These are phyloP conservation scores for Ascocoryne sarcoides DNA, from an alignment of 2,329 filamentous ascomycete genomes.

Conservation along the genomic window DNA sequence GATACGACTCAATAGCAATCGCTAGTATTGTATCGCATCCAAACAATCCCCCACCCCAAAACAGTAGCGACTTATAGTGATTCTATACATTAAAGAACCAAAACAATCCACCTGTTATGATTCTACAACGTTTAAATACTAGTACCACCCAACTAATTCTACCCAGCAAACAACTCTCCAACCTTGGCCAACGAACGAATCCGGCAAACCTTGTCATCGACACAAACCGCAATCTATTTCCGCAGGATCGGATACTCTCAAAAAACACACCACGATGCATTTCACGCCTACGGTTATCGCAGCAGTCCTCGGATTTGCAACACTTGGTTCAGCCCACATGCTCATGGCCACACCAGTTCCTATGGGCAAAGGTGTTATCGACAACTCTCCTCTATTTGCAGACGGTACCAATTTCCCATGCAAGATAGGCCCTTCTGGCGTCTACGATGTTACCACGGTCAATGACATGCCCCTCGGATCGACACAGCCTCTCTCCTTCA, in stretches of 20 bases:
- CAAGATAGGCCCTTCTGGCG: conserved; percentile 47
- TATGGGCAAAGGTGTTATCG: conserved; percentile 39
- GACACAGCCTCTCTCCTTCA: conserved; percentile 52
- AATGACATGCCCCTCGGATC: conserved; percentile 60
- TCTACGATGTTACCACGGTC: conserved; percentile 37
- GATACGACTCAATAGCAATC: too few species aligned
- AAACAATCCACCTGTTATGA: too few species aligned
- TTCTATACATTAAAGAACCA: too few species aligned
- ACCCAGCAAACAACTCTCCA: background rate
- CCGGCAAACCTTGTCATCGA: too few species aligned
- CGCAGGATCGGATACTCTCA: too few species aligned
- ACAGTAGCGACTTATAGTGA: too few species aligned
- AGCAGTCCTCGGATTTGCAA: conserved; percentile 47
- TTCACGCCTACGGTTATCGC: background rate
- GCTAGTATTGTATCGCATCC: too few species aligned
- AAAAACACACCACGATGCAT: too few species aligned
- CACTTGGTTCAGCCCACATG: conserved; percentile 65
- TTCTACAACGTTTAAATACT: too few species aligned
- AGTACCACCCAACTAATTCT: background rate
- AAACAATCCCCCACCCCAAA: too few species aligned
- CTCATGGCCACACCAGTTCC: conserved; percentile 60
- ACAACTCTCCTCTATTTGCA: conserved; percentile 56
- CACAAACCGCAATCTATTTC: too few species aligned
- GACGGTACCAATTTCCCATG: conserved; percentile 71
- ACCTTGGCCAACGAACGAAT: too few species aligned